These are phyloP conservation scores for Lipomyces oligophaga DNA, from an alignment of 805 yeast genomes.

Conservation along the genomic window DNA sequence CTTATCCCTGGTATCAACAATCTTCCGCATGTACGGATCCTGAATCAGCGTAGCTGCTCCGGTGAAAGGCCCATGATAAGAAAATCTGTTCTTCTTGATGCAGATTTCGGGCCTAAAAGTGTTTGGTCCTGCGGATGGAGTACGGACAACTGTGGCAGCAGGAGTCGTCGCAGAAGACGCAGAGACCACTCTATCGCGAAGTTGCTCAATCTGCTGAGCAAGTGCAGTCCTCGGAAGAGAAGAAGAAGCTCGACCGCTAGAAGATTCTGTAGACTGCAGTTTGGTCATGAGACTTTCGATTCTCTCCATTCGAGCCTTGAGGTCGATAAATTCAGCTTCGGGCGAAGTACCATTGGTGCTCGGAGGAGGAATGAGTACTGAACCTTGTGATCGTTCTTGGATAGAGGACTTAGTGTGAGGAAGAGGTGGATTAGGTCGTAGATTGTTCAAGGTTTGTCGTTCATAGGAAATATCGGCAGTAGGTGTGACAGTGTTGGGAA, in stretches of 20 bases:
- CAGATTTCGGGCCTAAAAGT: slow-evolving; percentile 9
- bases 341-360: background rate
- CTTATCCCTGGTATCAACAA: slow-evolving; percentile 2
- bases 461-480: no score
- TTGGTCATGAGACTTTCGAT: slow-evolving; percentile 10
- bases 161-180: background rate
- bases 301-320: slow-evolving; percentile 19
- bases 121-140: background rate
- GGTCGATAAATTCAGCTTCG: slow-evolving; percentile 12
- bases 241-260: background rate
- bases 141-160: background rate
- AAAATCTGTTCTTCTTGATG: slow-evolving; percentile 16
- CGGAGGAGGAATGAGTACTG: background rate
- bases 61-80: slow-evolving; percentile 17
- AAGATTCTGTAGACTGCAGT: background rate
- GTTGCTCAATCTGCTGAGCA: no score
- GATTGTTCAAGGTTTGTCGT: background rate
- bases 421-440: background rate
- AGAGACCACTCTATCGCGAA: no score
- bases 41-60: slow-evolving; percentile 1
- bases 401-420: background rate
- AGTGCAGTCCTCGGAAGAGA: no score
- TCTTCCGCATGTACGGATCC: slow-evolving; percentile 5
- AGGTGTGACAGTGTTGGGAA: background rate
- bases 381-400: background rate